Percentiles rank a stretch among this genome's conserved stretches.
These are phyloP conservation scores for Xylaria sp. DNA, from an alignment of 2,329 filamentous ascomycete species.

Conservation along the genomic window DNA sequence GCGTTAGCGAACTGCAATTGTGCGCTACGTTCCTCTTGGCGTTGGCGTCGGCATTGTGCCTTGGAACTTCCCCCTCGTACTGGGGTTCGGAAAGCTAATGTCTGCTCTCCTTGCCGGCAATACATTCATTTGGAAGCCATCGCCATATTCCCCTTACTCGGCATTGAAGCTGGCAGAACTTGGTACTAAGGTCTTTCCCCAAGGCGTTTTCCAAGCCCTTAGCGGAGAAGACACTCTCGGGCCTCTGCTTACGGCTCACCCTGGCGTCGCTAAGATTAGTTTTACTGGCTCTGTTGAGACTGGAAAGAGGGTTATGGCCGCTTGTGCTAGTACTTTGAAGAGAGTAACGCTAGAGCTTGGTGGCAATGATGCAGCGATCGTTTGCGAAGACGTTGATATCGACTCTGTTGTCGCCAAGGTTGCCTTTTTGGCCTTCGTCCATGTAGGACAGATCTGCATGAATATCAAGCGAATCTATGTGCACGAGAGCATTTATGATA, in stretches of 20 bases:
- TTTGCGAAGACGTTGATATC: background rate
- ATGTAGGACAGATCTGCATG: slow-evolving; percentile 59
- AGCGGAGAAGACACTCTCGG: slow-evolving; percentile 66
- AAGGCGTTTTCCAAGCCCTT: slow-evolving; percentile 66
- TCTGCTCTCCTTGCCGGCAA: too few relatives aligned
- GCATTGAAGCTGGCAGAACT: too few relatives aligned
- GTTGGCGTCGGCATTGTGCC: too few relatives aligned
- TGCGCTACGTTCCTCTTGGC: too few relatives aligned
- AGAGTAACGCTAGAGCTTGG: slow-evolving; percentile 1
- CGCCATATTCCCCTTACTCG: too few relatives aligned
- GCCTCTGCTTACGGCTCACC: slow-evolving; percentile 61
- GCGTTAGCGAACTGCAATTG: too few relatives aligned
- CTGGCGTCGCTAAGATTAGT: slow-evolving; percentile 65
- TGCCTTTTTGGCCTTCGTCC: slow-evolving; percentile 45
- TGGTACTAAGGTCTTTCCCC: too few relatives aligned
- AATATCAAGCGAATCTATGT: slow-evolving; percentile 60
- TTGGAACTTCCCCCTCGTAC: too few relatives aligned
- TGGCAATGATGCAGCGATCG: background rate
- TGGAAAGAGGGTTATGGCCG: slow-evolving; percentile 64
- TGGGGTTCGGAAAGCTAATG: too few relatives aligned
- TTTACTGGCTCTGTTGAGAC: slow-evolving; percentile 68
- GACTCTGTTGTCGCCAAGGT: slow-evolving; percentile 16
- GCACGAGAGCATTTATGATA: slow-evolving; percentile 54
- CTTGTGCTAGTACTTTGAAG: background rate
- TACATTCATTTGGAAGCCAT: too few relatives aligned